A percentile compares a stretch with the other conserved stretches of the same genome.
phyloP scores from a whole-genome alignment of 345 rosid genomes.

The Murraya koenigii region DNA sequence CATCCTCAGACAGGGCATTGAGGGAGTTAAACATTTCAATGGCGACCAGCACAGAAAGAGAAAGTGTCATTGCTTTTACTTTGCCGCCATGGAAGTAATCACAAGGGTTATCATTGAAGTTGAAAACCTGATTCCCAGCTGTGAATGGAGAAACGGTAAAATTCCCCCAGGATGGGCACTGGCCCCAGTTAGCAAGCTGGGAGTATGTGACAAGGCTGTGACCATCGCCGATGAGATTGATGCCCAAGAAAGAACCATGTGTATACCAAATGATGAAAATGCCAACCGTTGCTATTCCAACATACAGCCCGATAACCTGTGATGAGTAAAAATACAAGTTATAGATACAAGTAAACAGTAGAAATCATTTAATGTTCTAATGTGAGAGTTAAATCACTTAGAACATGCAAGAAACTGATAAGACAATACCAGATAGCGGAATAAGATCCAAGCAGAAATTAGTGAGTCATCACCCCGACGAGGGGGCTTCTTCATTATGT shows the following conservation, averaged over 20 bases:
- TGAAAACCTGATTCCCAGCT: slow-evolving; percentile 49
- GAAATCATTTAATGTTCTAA: background rate
- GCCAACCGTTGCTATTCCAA: slow-evolving; percentile 69
- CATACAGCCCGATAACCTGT: slow-evolving; percentile 68
- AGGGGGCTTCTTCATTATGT: slow-evolving; percentile 74
- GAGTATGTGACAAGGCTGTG: slow-evolving; percentile 57
- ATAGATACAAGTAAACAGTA: background rate
- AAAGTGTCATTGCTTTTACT: slow-evolving; percentile 65
- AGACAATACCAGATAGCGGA: slow-evolving; percentile 68
- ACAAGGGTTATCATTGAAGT: slow-evolving; percentile 47
- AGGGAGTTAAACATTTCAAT: slow-evolving; percentile 83
- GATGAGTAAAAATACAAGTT: background rate
- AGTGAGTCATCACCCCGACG: slow-evolving; percentile 65
- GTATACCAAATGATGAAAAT: slow-evolving; percentile 70
- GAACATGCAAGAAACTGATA: background rate
- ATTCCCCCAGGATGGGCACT: slow-evolving; percentile 52
- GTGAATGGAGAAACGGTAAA: slow-evolving; percentile 53
- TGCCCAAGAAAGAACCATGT: slow-evolving; percentile 51
- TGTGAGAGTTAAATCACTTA: background rate
- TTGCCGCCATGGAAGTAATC: slow-evolving; percentile 64
- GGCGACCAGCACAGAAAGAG: slow-evolving; percentile 69
- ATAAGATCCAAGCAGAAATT: slow-evolving; percentile 61
- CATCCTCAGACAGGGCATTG: slow-evolving; percentile 71
- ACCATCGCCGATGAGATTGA: slow-evolving; percentile 60
- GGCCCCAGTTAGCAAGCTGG: slow-evolving; percentile 71